Percentiles rank a stretch among this genome's conserved stretches.
phyloP scores from a whole-genome alignment of 176 grass and related monocot genomes.

The Aegilops tauschii region DNA sequence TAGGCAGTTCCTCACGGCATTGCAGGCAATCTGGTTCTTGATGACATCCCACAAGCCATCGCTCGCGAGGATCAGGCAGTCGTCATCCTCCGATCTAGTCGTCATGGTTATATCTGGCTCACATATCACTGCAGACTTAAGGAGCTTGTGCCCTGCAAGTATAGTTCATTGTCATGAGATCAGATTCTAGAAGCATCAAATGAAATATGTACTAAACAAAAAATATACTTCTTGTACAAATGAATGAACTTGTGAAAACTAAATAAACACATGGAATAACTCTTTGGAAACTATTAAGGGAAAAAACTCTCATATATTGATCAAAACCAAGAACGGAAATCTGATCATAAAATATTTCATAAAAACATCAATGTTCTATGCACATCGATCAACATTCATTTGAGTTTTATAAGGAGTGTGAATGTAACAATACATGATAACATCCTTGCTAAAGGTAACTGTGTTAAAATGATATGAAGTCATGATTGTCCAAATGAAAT shows the following conservation, averaged over 20 bases:
- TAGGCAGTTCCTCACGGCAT: conserved; percentile 56
- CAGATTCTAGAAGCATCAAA: too few relatives aligned
- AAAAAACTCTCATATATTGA: not conserved
- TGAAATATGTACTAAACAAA: not conserved
- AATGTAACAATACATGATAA: not conserved
- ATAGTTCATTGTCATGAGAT: not conserved
- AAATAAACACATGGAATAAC: not conserved
- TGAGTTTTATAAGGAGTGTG: not conserved
- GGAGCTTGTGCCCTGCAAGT: conserved; percentile 59
- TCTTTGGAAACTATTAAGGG: not conserved
- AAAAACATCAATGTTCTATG: not conserved
- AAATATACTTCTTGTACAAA: not conserved
- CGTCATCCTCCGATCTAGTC: not conserved
- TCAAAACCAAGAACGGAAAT: not conserved
- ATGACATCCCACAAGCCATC: conserved; percentile 92
- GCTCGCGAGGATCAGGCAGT: conserved; percentile 36
- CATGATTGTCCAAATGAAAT: not conserved
- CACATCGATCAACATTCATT: not conserved
- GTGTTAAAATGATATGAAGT: not conserved
- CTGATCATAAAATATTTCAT: not conserved
- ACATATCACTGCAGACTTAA: conserved; percentile 69
- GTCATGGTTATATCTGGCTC: conserved; percentile 62
- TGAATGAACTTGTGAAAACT: not conserved
- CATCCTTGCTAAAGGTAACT: not conserved
- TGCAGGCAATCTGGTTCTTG: conserved; percentile 54